Evolutionary conservation across 257 asterid genomes (phyloP).

Genomic region (Plantago ovata): DNA sequence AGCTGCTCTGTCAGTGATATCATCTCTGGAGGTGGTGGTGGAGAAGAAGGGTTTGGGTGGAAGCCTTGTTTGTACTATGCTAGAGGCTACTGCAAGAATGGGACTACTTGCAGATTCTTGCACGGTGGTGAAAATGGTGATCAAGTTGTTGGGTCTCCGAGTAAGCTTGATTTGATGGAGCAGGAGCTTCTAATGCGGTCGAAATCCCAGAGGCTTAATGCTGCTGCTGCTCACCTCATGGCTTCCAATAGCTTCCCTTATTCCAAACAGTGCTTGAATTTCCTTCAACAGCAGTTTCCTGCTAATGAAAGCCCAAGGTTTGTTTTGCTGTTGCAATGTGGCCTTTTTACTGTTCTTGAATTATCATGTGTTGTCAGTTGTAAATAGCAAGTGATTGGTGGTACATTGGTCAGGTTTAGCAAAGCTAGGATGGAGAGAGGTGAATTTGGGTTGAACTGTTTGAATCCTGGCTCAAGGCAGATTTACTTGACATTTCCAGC

Average conservation of each 20-base stretch:
- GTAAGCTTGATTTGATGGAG: slow-evolving; percentile 52
- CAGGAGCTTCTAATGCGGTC: slow-evolving; percentile 52
- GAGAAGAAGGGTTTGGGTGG: slow-evolving; percentile 54
- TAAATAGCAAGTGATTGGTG: neutral
- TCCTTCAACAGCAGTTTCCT: slow-evolving; percentile 45
- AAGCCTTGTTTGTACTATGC: slow-evolving; percentile 66
- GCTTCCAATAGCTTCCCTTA: slow-evolving; percentile 38
- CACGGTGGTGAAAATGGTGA: slow-evolving; percentile 41
- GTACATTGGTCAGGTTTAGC: slow-evolving; percentile 37
- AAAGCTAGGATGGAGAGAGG: slow-evolving; percentile 37
- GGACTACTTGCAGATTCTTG: slow-evolving; percentile 53
- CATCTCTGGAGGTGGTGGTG: slow-evolving; percentile 36
- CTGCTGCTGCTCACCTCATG: slow-evolving; percentile 32
- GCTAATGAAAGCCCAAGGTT: slow-evolving; percentile 56
- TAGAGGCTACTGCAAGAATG: slow-evolving; percentile 73
- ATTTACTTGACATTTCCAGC: slow-evolving; percentile 74
- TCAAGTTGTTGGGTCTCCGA: slow-evolving; percentile 43
- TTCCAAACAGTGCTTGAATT: slow-evolving; percentile 52
- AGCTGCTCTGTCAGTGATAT: slow-evolving; percentile 66
- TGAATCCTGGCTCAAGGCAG: slow-evolving; percentile 60
- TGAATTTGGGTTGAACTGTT: slow-evolving; percentile 43
- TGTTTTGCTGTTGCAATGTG: neutral
- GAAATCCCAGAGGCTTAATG: slow-evolving; percentile 36
- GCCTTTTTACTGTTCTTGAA: slow-evolving; percentile 1
- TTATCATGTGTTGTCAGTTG: neutral